Percentiles rank a stretch among this genome's conserved stretches.
Conservation (phyloP, 192 early-diverging fungal species). For the Thoreauomyces humboldtii region DNA sequence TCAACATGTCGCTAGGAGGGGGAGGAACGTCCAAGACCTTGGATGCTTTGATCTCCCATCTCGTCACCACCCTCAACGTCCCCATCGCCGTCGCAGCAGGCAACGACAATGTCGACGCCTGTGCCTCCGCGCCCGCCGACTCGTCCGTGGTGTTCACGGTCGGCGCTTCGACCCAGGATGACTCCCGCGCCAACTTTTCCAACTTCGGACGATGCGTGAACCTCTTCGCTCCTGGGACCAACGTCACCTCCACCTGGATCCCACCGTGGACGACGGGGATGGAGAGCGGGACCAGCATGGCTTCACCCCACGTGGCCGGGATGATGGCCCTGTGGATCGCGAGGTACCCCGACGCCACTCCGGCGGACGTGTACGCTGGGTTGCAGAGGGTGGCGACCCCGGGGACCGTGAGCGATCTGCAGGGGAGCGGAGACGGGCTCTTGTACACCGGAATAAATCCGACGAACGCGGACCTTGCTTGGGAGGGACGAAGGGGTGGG, state of each 20-base stretch:
- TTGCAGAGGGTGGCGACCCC: conserved; percentile 16
- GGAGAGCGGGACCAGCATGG: conserved; percentile 58
- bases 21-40: conserved; percentile 44
- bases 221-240: conserved; percentile 62
- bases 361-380: conserved; percentile 25
- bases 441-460: conserved; percentile 21
- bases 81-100: conserved; percentile 65
- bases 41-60: conserved; percentile 25
- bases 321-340: conserved; percentile 40
- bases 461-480: no score
- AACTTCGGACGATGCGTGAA: conserved; percentile 58
- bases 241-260: conserved; percentile 40
- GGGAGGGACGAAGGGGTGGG: no score
- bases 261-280: neutral
- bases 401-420: neutral
- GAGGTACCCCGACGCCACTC: conserved; percentile 15
- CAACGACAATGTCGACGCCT: conserved; percentile 48
- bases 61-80: conserved; percentile 37
- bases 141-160: conserved; percentile 27
- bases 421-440: neutral
- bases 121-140: conserved; percentile 23
- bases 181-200: conserved; percentile 47
- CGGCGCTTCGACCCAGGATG: conserved; percentile 21
- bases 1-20: conserved; percentile 66
- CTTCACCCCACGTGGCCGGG: conserved; percentile 58